Percentiles rank a stretch among this genome's conserved stretches.
Conservation (phyloP, 306 rosid genomes). For the Lotus japonicus region DNA sequence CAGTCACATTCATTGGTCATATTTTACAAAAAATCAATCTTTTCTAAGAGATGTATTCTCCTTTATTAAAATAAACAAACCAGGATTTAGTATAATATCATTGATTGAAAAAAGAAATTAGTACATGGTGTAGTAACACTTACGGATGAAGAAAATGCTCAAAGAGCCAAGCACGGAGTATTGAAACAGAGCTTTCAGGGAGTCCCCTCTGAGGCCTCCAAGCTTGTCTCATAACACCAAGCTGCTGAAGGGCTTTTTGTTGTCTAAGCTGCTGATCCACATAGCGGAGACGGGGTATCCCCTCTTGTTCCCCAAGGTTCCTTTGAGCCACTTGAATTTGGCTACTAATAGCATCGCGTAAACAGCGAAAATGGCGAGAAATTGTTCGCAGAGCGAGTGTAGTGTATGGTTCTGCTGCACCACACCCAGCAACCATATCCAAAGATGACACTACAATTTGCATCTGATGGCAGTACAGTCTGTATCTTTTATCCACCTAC, state of each 20-base stretch:
- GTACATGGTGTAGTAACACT: background rate
- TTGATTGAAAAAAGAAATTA: background rate
- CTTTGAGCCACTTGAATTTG: constrained; percentile 69
- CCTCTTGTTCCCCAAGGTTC: constrained; percentile 82
- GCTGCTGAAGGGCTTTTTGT: constrained; percentile 79
- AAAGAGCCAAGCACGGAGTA: constrained; percentile 94
- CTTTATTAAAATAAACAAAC: background rate
- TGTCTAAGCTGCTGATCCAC: constrained; percentile 91
- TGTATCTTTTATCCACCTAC: constrained; percentile 80
- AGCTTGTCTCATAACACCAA: constrained; percentile 73
- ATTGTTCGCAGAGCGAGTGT: constrained; percentile 71
- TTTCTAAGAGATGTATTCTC: too few species aligned
- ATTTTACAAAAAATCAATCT: too few species aligned
- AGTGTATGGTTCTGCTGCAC: constrained; percentile 76
- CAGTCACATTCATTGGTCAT: too few species aligned
- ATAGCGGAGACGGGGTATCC: constrained; percentile 85
- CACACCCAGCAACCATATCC: constrained; percentile 72
- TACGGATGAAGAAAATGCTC: constrained; percentile 99
- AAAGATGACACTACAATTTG: constrained; percentile 68
- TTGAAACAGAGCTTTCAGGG: constrained; percentile 87
- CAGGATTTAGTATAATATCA: background rate
- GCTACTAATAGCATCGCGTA: constrained; percentile 69
- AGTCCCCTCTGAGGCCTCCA: constrained; percentile 99
- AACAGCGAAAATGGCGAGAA: constrained; percentile 79
- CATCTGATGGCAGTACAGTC: constrained; percentile 75